These are phyloP conservation scores for Geosmithia morbida DNA, from an alignment of 2,329 filamentous ascomycete genomes.

Conservation along the genomic window DNA sequence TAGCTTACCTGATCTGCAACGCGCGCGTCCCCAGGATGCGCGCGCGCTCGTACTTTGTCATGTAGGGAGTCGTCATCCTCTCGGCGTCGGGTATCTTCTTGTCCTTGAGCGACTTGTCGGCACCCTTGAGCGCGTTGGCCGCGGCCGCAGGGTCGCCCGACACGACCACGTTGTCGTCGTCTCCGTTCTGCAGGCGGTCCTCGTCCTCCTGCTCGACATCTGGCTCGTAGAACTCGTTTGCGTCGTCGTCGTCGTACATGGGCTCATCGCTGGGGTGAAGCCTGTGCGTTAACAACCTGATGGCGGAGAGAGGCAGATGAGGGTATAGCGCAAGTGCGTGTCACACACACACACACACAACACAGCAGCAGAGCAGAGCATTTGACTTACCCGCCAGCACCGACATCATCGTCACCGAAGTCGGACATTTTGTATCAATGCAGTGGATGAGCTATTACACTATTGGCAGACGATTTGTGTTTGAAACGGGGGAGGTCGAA, in stretches of 20 bases:
- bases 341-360: too few relatives aligned
- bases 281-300: not conserved
- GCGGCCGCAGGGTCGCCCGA: conserved; percentile 48
- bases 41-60: conserved; percentile 98
- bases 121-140: conserved; percentile 36
- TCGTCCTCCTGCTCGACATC: conserved; percentile 42
- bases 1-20: conserved; percentile 79
- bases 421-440: conserved; percentile 46
- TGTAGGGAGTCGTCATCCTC: conserved; percentile 88
- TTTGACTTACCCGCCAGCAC: conserved; percentile 43
- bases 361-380: too few relatives aligned
- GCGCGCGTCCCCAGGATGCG: conserved; percentile 87
- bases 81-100: conserved; percentile 87
- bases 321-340: not conserved
- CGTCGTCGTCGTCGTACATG: conserved; percentile 57
- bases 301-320: too few relatives aligned
- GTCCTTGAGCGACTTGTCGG: conserved; percentile 47
- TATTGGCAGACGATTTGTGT: too few relatives aligned
- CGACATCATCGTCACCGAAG: conserved; percentile 52
- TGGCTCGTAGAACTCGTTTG: conserved; percentile 42
- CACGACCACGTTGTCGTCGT: conserved; percentile 42
- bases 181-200: conserved; percentile 33
- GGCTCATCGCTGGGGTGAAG: conserved; percentile 43
- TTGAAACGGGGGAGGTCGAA: too few relatives aligned
- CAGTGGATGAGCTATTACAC: too few relatives aligned